phyloP scores from a whole-genome alignment of 2,329 filamentous ascomycete species.

The Bertia moriformis region DNA sequence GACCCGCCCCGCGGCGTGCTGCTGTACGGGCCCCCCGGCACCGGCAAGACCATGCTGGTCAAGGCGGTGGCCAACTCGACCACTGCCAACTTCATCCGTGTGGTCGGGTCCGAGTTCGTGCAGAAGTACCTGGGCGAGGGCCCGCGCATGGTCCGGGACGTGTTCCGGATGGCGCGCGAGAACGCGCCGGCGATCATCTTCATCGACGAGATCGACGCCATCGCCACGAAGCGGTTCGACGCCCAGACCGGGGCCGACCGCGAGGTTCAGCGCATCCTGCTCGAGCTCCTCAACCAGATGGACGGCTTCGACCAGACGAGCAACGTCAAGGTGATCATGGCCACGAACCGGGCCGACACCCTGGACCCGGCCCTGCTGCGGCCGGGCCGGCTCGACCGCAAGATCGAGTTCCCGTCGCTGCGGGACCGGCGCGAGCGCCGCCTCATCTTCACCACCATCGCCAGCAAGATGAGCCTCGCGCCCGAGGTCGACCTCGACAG shows the following conservation, averaged over 20 bases:
- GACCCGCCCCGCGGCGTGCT: slow-evolving; percentile 93
- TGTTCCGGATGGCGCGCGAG: slow-evolving; percentile 97
- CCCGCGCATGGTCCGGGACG: slow-evolving; percentile 95
- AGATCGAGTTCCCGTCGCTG: slow-evolving; percentile 96
- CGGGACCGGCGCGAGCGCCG: slow-evolving; percentile 87
- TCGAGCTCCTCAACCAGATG: slow-evolving; percentile 98
- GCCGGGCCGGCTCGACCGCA: slow-evolving; percentile 86
- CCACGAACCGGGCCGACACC: slow-evolving; percentile 94
- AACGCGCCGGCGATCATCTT: slow-evolving; percentile 98
- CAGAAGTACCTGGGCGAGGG: slow-evolving; percentile 98
- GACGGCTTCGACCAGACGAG: slow-evolving; percentile 97
- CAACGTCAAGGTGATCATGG: slow-evolving; percentile 99
- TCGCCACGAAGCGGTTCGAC: slow-evolving; percentile 97
- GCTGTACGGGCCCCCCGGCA: slow-evolving; percentile 88
- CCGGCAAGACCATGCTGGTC: slow-evolving; percentile 92
- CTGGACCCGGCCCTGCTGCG: slow-evolving; percentile 88
- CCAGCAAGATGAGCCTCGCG: slow-evolving; percentile 88
- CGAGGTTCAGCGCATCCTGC: slow-evolving; percentile 94
- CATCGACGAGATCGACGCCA: slow-evolving; percentile 98
- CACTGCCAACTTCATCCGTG: slow-evolving; percentile 93
- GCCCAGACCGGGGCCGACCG: slow-evolving; percentile 94
- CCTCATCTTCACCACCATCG: slow-evolving; percentile 95
- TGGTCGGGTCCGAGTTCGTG: slow-evolving; percentile 95
- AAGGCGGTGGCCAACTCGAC: slow-evolving; percentile 98
- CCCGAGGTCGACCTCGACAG: slow-evolving; percentile 94